Evolutionary conservation across 2,329 filamentous ascomycete species (phyloP), one percentile per base, ranked within the genome.

Genomic region (Pseudocercospora pini-densiflorae): DNA sequence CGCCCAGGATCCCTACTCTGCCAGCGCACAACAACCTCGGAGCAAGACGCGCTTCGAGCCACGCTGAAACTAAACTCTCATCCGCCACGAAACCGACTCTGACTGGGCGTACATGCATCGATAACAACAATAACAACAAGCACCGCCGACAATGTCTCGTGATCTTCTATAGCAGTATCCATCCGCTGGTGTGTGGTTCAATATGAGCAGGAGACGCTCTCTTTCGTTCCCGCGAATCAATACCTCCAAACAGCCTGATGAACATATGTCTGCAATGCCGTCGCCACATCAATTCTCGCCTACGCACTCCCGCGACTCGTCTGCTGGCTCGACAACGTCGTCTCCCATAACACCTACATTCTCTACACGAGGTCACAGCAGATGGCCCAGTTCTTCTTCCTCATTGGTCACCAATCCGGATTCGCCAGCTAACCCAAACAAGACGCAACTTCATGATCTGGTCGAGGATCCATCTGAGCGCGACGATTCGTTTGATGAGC

Each of bases 391-490:
- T 80, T 95, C 93, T 0, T 85, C 86, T 29, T 97, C 93, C 1
- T 97, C 93, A 5, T 83, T 92, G 64, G 90, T 91, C 63, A 84
- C 92, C 8, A 81, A 84, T 33, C 82, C 86, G 79, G 68, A 89
- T 84, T 63, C 90, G 84, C 66, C 89, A 85, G 65, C 85, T 81
- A 75, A 73, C 45, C 59, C 83, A 5, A 64, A 68, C 23, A 65
- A 68, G 82, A 81, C 87, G 0, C 92, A 92, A 61, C 83, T 97
- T 68, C 91, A 92, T 16, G 92, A 95, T 74, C 91, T 97, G 21
- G 87, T 93, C 74, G 94, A 97, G 78, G 93, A 97, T 74, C 89
- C 91, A 1, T 80, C 89, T 49, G 91, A 94, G 77, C 86, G 86
- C 62, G 91, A 91, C 23, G 87, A 89, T 29, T 82, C 66, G 82